Conservation (phyloP, 176 grass and related monocot genomes). For the Zea luxurians region DNA sequence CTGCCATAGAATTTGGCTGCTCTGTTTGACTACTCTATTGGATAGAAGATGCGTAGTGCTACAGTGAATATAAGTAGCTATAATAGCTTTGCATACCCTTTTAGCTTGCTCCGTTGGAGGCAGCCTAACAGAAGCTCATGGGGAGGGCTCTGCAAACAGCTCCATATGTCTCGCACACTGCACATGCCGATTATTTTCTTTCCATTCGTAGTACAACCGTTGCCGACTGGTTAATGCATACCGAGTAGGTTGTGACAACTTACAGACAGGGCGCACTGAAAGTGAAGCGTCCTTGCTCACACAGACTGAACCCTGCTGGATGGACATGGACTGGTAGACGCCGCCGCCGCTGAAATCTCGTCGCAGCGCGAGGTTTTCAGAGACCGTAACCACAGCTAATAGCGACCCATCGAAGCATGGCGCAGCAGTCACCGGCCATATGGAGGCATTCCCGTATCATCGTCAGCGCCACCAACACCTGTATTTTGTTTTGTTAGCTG, state of each 20-base stretch:
- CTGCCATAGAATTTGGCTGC: no score
- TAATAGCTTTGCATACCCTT: no score
- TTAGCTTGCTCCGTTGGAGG: no score
- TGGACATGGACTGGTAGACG: background rate
- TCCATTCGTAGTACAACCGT: background rate
- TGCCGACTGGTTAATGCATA: background rate
- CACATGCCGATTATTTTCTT: background rate
- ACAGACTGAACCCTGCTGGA: constrained; percentile 1
- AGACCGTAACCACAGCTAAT: no score
- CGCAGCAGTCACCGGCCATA: background rate
- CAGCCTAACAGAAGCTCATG: background rate
- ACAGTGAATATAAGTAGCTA: no score
- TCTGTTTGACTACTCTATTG: no score
- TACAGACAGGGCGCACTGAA: constrained; percentile 28
- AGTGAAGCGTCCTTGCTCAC: background rate
- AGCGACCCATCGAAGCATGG: background rate
- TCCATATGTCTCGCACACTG: constrained; percentile 25
- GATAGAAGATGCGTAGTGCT: no score
- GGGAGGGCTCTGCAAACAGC: background rate
- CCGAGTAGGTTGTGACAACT: background rate
- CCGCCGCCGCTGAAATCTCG: background rate
- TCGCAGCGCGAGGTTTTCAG: background rate
- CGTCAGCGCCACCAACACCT: background rate
- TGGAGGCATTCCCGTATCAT: background rate
- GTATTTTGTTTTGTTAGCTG: constrained; percentile 18